Base-by-base conservation (phyloP, 176 grass and related monocot species). In the Dactylis glomerata region DNA sequence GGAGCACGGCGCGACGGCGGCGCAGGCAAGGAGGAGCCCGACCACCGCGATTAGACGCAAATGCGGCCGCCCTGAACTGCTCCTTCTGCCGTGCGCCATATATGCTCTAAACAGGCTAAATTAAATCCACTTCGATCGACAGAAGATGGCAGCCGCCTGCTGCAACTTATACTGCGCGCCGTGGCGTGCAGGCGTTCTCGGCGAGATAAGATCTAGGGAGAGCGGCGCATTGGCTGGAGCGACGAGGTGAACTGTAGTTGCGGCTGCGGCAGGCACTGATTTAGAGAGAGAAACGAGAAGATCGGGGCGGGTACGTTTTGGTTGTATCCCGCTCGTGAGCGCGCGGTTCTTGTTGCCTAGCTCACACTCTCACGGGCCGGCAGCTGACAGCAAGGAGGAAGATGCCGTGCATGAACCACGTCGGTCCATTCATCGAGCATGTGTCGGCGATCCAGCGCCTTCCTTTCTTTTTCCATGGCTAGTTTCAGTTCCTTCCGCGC, bases 281-380 rank as follows among this genome's bases (percentile, higher is more conserved):
- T 86, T 40, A 52, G 45, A 79, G 42, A 82, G 63, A 47, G 86
- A 10, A 27, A 12, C 10, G 23, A 16, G 15, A 4, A 41, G 67
- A 59, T 15, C 54, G 13, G 87, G 34, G 45, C n/a, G 68, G 14
- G 77, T 77, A 24, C 14, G 46, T 45, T 77, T 88, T 81, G 71
- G 85, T 82, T 31, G 20, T 85, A 77, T 84, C 74, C 81, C 4
- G 23, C 89, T 32, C 89, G 89, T 90, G 89, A 83, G 30, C 28
- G 20, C 59, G 8, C 68, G 38, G 83, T 24, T 10, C 55, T 50
- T 79, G 74, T 74, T 78, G 79, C 64, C 15, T 82, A 82, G 84
- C 45, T 87, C 75, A n/a, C n/a, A n/a, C n/a, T n/a, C n/a, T n/a
- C n/a, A 32, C 75, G 65, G 57, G 49, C 16, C 72, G 83, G 32